Evolutionary conservation across 23 red algal genomes (phyloP).

Genomic region (Gracilaria gracilis): DNA sequence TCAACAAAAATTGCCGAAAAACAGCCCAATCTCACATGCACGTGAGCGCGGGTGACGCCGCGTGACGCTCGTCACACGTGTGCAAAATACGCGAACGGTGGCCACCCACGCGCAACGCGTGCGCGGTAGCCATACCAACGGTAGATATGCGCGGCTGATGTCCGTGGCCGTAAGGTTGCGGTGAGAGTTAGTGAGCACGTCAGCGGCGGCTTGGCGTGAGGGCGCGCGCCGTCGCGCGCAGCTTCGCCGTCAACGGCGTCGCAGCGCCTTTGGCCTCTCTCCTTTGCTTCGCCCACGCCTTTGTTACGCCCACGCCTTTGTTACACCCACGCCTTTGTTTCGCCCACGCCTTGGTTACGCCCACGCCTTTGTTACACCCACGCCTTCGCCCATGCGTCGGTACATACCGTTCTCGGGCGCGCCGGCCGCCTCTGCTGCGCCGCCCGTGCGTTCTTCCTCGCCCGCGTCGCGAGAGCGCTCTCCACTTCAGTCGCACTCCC

Average conservation of each 20-base stretch:
- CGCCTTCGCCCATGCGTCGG: conserved; percentile 5
- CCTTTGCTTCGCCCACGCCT: no score
- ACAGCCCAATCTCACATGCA: not conserved
- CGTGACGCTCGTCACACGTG: no score
- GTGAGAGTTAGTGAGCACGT: not conserved
- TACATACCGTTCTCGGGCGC: conserved; percentile 38
- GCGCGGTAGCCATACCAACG: no score
- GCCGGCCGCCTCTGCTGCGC: not conserved
- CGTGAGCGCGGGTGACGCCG: not conserved
- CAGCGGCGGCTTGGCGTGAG: not conserved
- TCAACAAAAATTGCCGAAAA: not conserved
- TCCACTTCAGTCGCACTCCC: not conserved
- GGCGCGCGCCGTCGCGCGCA: no score
- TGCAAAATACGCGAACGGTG: no score
- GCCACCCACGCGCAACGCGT: not conserved
- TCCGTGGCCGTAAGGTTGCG: no score
- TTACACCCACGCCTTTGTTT: no score
- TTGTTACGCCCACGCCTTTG: not conserved
- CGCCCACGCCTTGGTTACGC: not conserved
- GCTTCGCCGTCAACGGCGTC: no score
- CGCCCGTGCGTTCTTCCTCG: not conserved
- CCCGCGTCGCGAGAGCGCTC: not conserved
- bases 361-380: no score
- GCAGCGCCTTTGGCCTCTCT: no score
- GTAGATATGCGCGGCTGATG: no score